Conservation (phyloP, 2,329 filamentous ascomycete genomes). For the Colletotrichum sp. region DNA sequence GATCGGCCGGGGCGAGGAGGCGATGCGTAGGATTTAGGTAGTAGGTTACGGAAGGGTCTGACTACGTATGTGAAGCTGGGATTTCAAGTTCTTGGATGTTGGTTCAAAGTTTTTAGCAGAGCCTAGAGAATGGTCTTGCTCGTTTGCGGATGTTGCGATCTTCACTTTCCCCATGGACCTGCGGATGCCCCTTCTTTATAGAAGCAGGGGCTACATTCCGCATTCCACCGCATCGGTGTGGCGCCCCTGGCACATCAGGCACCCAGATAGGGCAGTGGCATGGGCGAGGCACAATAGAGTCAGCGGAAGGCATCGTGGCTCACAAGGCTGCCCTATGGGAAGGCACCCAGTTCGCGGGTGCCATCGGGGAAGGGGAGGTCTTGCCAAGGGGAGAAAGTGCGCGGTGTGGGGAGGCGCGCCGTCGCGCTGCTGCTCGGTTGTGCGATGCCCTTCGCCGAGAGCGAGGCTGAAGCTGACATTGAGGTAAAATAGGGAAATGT, state of each 20-base stretch:
- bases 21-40: background rate
- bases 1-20: background rate
- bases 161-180: background rate
- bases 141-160: background rate
- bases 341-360: background rate
- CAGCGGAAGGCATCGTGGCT: background rate
- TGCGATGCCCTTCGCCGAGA: background rate
- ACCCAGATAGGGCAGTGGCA: background rate
- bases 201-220: background rate
- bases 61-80: background rate
- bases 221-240: background rate
- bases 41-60: background rate
- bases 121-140: background rate
- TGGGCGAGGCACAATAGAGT: background rate
- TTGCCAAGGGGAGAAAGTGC: background rate
- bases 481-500: background rate
- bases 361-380: background rate
- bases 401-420: background rate
- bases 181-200: slow-evolving; percentile 15
- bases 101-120: background rate
- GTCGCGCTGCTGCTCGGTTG: background rate
- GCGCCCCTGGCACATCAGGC: background rate
- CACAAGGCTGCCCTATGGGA: slow-evolving; percentile 9
- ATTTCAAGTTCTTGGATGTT: background rate
- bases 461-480: background rate